Evolutionary conservation across 2,329 filamentous ascomycete species (phyloP), one percentile per base, ranked within the genome.

Genomic region (Penicillium crustosum): DNA sequence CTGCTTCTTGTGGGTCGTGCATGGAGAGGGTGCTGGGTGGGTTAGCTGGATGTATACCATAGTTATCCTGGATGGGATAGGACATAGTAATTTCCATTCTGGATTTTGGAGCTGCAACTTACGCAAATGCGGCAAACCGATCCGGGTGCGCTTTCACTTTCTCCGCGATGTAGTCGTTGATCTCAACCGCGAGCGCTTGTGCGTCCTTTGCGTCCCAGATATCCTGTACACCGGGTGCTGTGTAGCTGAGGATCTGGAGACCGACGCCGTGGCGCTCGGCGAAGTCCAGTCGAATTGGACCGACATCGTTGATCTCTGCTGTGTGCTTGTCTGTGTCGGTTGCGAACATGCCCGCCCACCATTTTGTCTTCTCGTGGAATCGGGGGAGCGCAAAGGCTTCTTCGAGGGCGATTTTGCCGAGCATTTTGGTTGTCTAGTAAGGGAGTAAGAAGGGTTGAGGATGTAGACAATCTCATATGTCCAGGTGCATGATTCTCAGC

Each of bases 311-410:
- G 62, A 83, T 88, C 70, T 88, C 83, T 27, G 71, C 75, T 54
- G 79, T 78, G 60, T 87, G 84, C 69, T 82, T 83, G 12, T 84
- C 82, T 2, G 82, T 77, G 61, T 87, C 80, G n/a, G 81, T 76
- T 15, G 83, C 80, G 67, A 87, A 88, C 23, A 87, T 71, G 5
- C 76, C 73, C 1, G 85, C 86, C 84, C 84, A 86, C 83, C 84
- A 86, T 64, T 77, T 75, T 6, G 82, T 84, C 70, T 82, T 82
- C 61, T 86, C 82, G 45, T 81, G 77, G 60, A 86, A 79, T 35
- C 83, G 79, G 44, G 86, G 83, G 7, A 86, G 77, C 59, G 81
- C 82, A 61, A 86, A 87, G 15, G 84, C 83, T 73, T 87, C 85
- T 69, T 87, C 85, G 23, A 87, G 76, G 13, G 82, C 82, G 57